phyloP scores from a whole-genome alignment of 2,329 filamentous ascomycete species.

The Fusarium continuum region DNA sequence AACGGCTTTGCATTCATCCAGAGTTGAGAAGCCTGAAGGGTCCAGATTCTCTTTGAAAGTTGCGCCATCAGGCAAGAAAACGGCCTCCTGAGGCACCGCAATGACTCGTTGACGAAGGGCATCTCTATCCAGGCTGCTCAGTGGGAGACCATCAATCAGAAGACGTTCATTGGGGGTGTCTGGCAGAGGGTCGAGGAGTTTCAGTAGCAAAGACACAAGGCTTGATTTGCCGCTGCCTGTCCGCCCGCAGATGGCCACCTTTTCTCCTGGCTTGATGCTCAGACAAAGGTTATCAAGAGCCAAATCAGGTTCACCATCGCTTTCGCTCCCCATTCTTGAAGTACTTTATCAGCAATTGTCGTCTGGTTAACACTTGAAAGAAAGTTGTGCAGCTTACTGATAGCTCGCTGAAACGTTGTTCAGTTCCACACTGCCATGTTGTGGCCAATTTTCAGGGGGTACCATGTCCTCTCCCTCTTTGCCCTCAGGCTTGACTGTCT shows the following conservation, averaged over 20 bases:
- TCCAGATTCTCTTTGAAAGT: constrained; percentile 56
- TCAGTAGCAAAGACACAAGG: constrained; percentile 51
- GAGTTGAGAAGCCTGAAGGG: constrained; percentile 44
- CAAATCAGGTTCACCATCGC: too few species aligned
- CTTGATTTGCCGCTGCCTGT: constrained; percentile 54
- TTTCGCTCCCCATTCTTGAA: too few species aligned
- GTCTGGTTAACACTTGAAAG: too few species aligned
- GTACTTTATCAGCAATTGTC: too few species aligned
- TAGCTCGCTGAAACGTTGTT: constrained; percentile 11
- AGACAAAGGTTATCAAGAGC: background rate
- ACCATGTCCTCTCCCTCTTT: background rate
- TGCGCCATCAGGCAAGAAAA: constrained; percentile 58
- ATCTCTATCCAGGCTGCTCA: constrained; percentile 51
- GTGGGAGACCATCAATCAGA: constrained; percentile 53
- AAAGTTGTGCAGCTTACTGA: too few species aligned
- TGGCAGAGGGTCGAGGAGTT: constrained; percentile 52
- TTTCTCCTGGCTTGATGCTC: background rate
- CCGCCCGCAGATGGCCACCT: background rate
- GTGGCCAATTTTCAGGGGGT: constrained; percentile 7
- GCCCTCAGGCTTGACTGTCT: background rate
- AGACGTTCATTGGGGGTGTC: constrained; percentile 41
- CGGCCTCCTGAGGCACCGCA: constrained; percentile 62
- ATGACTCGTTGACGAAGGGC: constrained; percentile 58
- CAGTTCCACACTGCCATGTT: constrained; percentile 1
- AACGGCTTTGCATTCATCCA: constrained; percentile 45